Conservation (phyloP, 305 asterid genomes). For the Fraxinus ornus region DNA sequence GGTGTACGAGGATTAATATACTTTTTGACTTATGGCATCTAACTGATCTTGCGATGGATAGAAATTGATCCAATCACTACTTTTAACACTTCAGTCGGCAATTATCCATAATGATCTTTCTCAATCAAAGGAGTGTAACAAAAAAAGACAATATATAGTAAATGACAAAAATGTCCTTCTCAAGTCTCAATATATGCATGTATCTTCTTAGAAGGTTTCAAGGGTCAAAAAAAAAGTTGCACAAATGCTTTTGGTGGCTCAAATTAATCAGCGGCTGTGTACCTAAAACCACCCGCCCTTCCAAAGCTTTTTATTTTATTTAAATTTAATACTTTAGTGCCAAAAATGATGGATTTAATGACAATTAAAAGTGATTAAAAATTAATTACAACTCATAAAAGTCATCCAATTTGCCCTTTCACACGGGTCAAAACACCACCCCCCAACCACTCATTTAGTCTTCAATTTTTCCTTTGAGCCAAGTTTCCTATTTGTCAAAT, state of each 20-base stretch:
- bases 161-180: background rate
- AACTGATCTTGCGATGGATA: background rate
- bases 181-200: background rate
- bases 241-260: background rate
- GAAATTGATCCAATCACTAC: background rate
- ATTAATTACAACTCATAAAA: conserved; percentile 2
- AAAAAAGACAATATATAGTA: background rate
- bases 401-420: conserved; percentile 16
- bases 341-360: background rate
- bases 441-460: conserved; percentile 9
- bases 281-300: background rate
- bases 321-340: background rate
- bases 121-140: background rate
- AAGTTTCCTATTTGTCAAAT: no score
- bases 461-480: background rate
- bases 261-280: background rate
- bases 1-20: background rate
- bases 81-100: background rate
- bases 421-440: conserved; percentile 7
- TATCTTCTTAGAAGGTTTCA: background rate
- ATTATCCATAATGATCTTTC: background rate
- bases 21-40: background rate
- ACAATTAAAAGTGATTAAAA: background rate
- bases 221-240: background rate
- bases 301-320: background rate